phyloP scores from a whole-genome alignment of 108 stramenopile genomes.

The Skeletonema costatum region DNA sequence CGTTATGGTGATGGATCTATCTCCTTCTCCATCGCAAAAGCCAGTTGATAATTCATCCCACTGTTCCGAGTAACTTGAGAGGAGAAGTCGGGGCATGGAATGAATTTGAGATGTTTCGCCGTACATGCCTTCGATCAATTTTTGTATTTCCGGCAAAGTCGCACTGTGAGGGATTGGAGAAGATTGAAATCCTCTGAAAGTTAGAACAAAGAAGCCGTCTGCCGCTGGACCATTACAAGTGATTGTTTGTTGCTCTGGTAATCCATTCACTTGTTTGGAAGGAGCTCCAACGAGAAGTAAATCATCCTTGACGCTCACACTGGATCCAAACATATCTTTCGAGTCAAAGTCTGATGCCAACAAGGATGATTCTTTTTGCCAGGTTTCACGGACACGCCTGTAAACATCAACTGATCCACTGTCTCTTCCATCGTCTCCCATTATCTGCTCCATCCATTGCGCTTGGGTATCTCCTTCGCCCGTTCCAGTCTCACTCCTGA shows the following conservation, averaged over 20 bases:
- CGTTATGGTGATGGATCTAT: conserved; percentile 29
- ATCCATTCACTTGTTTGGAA: conserved; percentile 59
- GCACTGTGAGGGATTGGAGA: conserved; percentile 52
- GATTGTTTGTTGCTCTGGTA: conserved; percentile 57
- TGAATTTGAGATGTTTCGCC: conserved; percentile 59
- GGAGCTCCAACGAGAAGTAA: conserved; percentile 68
- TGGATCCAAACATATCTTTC: conserved; percentile 60
- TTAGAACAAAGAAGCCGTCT: conserved; percentile 53
- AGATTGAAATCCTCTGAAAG: conserved; percentile 71
- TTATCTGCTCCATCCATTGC: conserved; percentile 59
- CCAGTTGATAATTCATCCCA: conserved; percentile 44
- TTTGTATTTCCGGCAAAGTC: conserved; percentile 47
- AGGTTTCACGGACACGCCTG: conserved; percentile 36
- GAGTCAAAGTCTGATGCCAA: conserved; percentile 57
- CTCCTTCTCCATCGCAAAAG: conserved; percentile 33
- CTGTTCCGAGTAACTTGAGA: conserved; percentile 21
- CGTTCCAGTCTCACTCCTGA: conserved; percentile 41
- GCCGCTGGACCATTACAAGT: conserved; percentile 48
- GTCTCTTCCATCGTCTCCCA: conserved; percentile 59
- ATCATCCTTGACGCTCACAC: conserved; percentile 39
- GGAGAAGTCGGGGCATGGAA: conserved; percentile 42
- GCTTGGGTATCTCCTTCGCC: conserved; percentile 50
- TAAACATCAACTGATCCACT: conserved; percentile 64
- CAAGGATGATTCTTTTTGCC: conserved; percentile 47
- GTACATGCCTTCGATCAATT: conserved; percentile 51